These are phyloP conservation scores for Calocera viscosa DNA, from an alignment of 768 basidiomycete genomes.

Conservation along the genomic window DNA sequence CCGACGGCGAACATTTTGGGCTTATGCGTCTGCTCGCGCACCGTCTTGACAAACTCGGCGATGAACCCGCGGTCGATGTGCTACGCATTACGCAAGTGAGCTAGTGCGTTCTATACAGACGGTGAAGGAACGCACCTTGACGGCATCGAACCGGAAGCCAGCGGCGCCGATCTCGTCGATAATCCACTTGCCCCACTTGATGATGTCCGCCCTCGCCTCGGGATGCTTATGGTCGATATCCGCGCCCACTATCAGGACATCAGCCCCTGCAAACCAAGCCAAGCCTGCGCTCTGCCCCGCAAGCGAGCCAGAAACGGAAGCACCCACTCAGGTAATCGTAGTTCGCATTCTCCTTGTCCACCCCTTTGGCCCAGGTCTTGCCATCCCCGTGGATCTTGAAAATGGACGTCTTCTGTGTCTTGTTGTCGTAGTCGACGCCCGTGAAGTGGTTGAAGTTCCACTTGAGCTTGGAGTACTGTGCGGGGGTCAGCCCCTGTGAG, in stretches of 20 bases:
- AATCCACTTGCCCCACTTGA: conserved; percentile 70
- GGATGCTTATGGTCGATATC: conserved; percentile 70
- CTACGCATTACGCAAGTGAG: conserved; percentile 15
- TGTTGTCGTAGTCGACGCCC: conserved; percentile 75
- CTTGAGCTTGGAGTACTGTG: conserved; percentile 48
- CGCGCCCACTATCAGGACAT: conserved; percentile 13
- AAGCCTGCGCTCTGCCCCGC: too few species aligned
- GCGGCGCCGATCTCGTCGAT: conserved; percentile 29
- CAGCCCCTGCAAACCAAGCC: too few species aligned
- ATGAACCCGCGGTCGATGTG: conserved; percentile 67
- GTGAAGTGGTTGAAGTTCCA: conserved; percentile 76
- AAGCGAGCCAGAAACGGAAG: too few species aligned
- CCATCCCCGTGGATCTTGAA: conserved; percentile 57
- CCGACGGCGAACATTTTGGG: conserved; percentile 52
- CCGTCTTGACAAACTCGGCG: conserved; percentile 41
- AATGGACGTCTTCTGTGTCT: conserved; percentile 47
- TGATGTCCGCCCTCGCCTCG: conserved; percentile 59
- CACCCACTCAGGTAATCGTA: conserved; percentile 24
- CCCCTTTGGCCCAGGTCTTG: conserved; percentile 69
- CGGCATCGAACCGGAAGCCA: conserved; percentile 81
- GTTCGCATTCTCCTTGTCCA: conserved; percentile 76
- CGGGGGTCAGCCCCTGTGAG: neutral
- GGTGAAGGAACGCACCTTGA: conserved; percentile 51
- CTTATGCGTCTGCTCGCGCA: conserved; percentile 29
- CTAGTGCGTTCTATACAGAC: too few species aligned